Percentiles rank a stretch among this genome's conserved stretches.
Evolutionary conservation across 768 basidiomycete genomes (phyloP).

Genomic region (Gyrodon lividus): DNA sequence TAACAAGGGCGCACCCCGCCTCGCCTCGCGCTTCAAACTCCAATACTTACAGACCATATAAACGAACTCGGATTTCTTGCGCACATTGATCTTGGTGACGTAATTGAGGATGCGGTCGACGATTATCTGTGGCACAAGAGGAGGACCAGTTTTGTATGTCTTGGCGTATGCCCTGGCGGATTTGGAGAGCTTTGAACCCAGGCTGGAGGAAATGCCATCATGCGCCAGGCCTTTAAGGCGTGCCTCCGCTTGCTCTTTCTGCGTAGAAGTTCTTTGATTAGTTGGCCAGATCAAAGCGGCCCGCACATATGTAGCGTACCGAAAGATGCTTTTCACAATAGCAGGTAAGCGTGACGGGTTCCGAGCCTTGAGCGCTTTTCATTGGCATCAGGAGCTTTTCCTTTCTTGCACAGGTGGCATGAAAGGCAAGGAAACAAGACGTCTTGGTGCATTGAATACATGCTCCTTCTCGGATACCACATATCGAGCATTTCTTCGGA

Average conservation of each 20-base stretch:
- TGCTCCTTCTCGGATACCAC: constrained; percentile 66
- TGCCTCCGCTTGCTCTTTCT: constrained; percentile 71
- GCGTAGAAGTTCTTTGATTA: background rate
- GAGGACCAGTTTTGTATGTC: constrained; percentile 89
- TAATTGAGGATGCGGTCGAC: constrained; percentile 79
- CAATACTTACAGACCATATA: constrained; percentile 85
- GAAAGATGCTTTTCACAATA: constrained; percentile 92
- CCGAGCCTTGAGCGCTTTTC: constrained; percentile 77
- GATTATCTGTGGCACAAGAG: constrained; percentile 84
- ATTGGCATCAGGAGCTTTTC: constrained; percentile 83
- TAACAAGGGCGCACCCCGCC: constrained; percentile 89
- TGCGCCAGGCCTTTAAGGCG: constrained; percentile 56
- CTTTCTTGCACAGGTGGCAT: constrained; percentile 89
- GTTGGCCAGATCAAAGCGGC: background rate
- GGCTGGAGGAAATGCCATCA: constrained; percentile 38
- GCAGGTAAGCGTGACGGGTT: constrained; percentile 69
- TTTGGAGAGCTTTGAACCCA: constrained; percentile 56
- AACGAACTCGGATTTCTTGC: constrained; percentile 78
- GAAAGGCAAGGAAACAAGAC: constrained; percentile 91
- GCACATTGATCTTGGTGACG: constrained; percentile 61
- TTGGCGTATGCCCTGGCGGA: constrained; percentile 89
- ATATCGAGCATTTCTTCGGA: constrained; percentile 59
- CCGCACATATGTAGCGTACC: constrained; percentile 42
- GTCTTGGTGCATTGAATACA: constrained; percentile 95
- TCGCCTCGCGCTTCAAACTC: constrained; percentile 94